Evolutionary conservation across 2,329 filamentous ascomycete species (phyloP).

Genomic region (Alternaria gansuensis): DNA sequence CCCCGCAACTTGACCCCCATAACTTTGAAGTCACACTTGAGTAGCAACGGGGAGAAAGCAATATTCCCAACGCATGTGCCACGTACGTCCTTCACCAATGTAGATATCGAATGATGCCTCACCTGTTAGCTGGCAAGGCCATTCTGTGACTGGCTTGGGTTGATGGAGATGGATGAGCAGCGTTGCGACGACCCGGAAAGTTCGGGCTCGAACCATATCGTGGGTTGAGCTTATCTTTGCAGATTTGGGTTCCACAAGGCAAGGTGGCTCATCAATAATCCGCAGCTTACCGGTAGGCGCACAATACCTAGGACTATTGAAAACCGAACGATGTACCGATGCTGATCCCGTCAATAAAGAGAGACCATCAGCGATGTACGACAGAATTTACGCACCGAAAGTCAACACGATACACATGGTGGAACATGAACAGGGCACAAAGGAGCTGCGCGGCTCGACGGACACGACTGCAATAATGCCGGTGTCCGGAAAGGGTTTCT

Average conservation of each 20-base stretch:
- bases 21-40: background rate
- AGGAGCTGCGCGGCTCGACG: background rate
- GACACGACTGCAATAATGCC: background rate
- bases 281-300: background rate
- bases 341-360: slow-evolving; percentile 1
- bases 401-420: background rate
- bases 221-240: background rate
- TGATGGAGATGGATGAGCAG: background rate
- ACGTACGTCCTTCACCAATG: background rate
- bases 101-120: background rate
- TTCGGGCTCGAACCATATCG: background rate
- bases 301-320: background rate
- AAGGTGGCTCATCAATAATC: background rate
- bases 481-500: background rate
- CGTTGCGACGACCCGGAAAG: background rate
- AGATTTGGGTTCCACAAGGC: background rate
- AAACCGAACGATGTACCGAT: background rate
- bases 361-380: slow-evolving; percentile 9
- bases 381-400: slow-evolving; percentile 1
- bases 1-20: slow-evolving; percentile 6
- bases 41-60: background rate
- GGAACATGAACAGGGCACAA: background rate
- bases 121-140: background rate
- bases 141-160: background rate
- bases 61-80: background rate